Evolutionary conservation across 2,329 filamentous ascomycete species (phyloP).

Genomic region (Colletotrichum shisoi): DNA sequence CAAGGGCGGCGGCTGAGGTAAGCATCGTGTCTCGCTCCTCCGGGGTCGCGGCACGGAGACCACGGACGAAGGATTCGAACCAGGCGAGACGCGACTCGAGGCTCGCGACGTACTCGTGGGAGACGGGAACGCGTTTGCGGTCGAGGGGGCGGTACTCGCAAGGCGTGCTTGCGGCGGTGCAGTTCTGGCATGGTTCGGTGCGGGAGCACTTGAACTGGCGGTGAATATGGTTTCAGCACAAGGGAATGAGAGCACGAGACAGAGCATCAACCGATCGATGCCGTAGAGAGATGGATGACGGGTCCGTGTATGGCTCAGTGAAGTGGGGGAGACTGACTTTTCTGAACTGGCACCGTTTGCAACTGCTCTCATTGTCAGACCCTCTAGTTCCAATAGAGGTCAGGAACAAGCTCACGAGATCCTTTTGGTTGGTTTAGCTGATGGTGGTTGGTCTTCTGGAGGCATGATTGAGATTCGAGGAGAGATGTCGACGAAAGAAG

Average conservation of each 20-base stretch:
- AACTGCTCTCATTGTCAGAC: constrained; percentile 6
- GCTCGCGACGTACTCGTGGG: constrained; percentile 33
- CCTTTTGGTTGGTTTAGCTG: neutral
- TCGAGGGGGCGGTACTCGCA: constrained; percentile 40
- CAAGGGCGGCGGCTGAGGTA: neutral
- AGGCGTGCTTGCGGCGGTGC: constrained; percentile 7
- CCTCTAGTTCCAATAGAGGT: accelerated
- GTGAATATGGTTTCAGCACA: neutral
- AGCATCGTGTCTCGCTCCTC: constrained; percentile 39
- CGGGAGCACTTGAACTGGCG: constrained; percentile 38
- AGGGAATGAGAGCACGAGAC: neutral
- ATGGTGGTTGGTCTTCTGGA: neutral
- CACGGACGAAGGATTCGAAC: constrained; percentile 37
- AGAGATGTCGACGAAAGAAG: too few relatives aligned
- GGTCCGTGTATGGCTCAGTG: too few relatives aligned
- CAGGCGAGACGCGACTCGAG: constrained; percentile 38
- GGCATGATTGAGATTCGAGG: neutral
- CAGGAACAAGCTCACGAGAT: neutral
- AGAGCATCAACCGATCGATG: too few relatives aligned
- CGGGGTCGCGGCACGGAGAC: constrained; percentile 22
- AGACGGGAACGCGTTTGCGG: constrained; percentile 33
- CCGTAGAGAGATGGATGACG: too few relatives aligned
- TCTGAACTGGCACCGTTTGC: constrained; percentile 34
- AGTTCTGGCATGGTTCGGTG: constrained; percentile 38
- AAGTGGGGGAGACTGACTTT: constrained; percentile 18